Evolutionary conservation across 2,329 filamentous ascomycete species (phyloP), one percentile per base, ranked within the genome.

Genomic region (Magnaporthiopsis incrustans): DNA sequence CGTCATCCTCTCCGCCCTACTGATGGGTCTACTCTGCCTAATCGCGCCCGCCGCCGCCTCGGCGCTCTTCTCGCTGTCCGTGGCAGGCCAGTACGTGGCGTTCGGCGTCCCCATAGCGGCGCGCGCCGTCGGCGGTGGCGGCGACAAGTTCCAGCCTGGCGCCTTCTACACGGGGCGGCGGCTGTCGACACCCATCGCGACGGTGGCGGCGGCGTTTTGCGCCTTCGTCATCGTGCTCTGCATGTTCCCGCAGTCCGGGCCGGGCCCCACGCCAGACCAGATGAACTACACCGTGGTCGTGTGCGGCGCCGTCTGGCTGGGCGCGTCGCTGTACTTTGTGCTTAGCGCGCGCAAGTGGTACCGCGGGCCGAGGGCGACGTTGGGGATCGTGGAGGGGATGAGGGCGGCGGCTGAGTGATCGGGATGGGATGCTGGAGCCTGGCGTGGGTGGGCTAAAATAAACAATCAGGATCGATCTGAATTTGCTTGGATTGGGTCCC

Each of bases 281-380:
- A 87, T 88, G 85, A 88, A 88, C 68, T 88, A 87, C 69, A 86
- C 85, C 0, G 78, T 86, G 2, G 85, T 86, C 1, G 83, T 88
- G 65, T 86, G 86, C 67, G 77, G 77, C 44, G 79, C 80, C 4
- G 80, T 88, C 1, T 88, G 85, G 85, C 74, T 81, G 18, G 83
- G 83, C 1, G 78, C 80, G 0, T 71, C 85, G 68, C 61, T 76
- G 1, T 87, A 87, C 71, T 87, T 86, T 69, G 77, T 77, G 67
- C 67, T 84, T 32, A 78, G 82, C 73, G 85, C 84, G 8, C 75
- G 79, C 64, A 86, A 85, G 70, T 86, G 82, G 78, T 86, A 62
- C 76, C 76, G 59, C 69, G 72, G 70, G 66, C 70, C 69, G 64
- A 65, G 67, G 61, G 59, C 59, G 59, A n/a, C 59, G n/a, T 33